Conservation (phyloP, 768 basidiomycete genomes). For the Zangia roseola region DNA sequence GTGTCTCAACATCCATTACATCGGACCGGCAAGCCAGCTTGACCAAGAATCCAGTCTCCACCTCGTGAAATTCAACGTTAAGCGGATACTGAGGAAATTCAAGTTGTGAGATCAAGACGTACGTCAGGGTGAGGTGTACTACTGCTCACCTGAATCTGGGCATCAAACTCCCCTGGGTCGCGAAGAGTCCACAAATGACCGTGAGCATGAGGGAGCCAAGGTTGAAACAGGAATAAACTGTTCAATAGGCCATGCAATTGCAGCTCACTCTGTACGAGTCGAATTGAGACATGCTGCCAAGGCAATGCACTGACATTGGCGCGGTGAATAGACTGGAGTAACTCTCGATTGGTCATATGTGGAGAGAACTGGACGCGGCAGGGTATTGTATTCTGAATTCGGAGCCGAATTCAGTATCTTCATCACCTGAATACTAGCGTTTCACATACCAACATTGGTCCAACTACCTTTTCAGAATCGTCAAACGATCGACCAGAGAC, state of each 20-base stretch:
- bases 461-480: constrained; percentile 43
- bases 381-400: constrained; percentile 45
- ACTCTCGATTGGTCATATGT: constrained; percentile 28
- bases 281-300: constrained; percentile 48
- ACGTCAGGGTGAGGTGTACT: constrained; percentile 4
- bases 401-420: not conserved
- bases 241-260: constrained; percentile 36
- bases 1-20: constrained; percentile 24
- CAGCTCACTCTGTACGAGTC: constrained; percentile 38
- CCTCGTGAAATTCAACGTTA: constrained; percentile 41
- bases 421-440: not conserved
- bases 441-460: constrained; percentile 44
- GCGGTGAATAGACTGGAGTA: constrained; percentile 38
- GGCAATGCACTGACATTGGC: constrained; percentile 38
- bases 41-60: constrained; percentile 30
- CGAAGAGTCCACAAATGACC: constrained; percentile 24
- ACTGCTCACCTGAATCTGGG: constrained; percentile 31
- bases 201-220: constrained; percentile 6
- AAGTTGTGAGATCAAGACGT: not conserved
- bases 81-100: constrained; percentile 38
- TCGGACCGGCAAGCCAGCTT: constrained; percentile 36
- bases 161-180: constrained; percentile 12
- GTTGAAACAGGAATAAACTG: constrained; percentile 46
- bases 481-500: constrained; percentile 44
- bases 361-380: constrained; percentile 37